Evolutionary conservation across 306 rosid species (phyloP), one percentile per base, ranked within the genome.

Genomic region (Cyclanthera cordifolia): DNA sequence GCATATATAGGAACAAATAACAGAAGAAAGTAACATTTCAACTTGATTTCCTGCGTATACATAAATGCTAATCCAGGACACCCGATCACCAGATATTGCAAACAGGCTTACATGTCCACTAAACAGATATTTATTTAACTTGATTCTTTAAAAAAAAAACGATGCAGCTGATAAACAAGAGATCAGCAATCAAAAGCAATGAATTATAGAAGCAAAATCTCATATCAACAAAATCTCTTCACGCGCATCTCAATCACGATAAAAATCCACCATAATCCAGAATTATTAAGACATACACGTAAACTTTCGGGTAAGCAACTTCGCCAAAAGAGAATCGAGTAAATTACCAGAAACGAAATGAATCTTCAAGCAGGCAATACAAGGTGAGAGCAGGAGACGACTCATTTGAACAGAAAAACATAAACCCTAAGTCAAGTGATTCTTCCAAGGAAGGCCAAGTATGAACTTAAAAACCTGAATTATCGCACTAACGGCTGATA

Each of bases 391-490:
- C 34, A 6, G 32, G 25, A 41, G 30, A 37, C 28, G 3, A 9
- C 14, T 12, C 7, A 19, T 63, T 21, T 5, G 15, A 64, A 23
- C 1, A 43, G 37, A 43, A 20, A 43, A 43, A 14, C 34, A 64
- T 43, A 64, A 64, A 13, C 70, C 51, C 51, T 43, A 64, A 43
- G 34, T 13, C 37, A 41, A 43, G 37, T 64, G 70, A 64, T 64
- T 19, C 50, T 6, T 10, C 20, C 37, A 56, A 25, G 20, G 63
- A 55, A 55, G 39, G 28, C 39, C 37, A 24, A 27, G 39, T 25
- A 55, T 25, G 34, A 28, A 55, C 39, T 15, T 6, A 5, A 55
- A 58, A 58, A 27, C 65, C 45, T 15, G 43, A 46, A 58, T 58
- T 58, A 56, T 30, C 24, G 46, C 23, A 58, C 23, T 37, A 23